phyloP scores from a whole-genome alignment of 441 rosid species.

The Croton laevigatus region DNA sequence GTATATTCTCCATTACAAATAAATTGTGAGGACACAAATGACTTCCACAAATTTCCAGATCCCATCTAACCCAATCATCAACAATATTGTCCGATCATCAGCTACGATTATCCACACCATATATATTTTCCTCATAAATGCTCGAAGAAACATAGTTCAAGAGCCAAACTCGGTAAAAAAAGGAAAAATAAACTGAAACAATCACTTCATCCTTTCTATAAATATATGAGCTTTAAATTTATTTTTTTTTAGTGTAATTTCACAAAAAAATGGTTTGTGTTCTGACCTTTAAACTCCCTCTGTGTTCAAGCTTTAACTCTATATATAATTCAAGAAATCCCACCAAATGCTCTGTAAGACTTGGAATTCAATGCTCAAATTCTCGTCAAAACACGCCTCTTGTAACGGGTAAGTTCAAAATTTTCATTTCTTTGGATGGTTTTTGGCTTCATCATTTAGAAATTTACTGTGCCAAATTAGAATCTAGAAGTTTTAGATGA shows the following conservation, averaged over 20 bases:
- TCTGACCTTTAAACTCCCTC: constrained; percentile 26
- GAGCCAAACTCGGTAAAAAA: not conserved
- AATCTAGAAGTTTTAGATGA: not conserved
- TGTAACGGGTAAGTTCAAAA: constrained; percentile 27
- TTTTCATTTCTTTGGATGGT: not conserved
- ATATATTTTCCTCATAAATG: not conserved
- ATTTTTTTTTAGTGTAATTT: no score
- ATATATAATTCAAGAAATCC: constrained; percentile 18
- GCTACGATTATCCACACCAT: not conserved
- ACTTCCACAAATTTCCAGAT: not conserved
- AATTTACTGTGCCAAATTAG: not conserved
- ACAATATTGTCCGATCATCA: not conserved
- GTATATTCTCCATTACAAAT: not conserved
- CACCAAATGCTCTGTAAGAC: constrained; percentile 7
- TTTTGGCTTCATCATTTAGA: not conserved
- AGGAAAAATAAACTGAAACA: not conserved
- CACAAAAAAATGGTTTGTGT: constrained; percentile 29
- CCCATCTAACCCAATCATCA: not conserved
- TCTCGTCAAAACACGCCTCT: constrained; percentile 27
- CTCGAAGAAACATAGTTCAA: not conserved
- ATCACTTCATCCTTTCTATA: not conserved
- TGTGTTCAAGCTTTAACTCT: constrained; percentile 22
- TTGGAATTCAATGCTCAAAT: constrained; percentile 34
- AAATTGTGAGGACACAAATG: not conserved
- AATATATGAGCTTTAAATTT: not conserved